Percentiles rank a stretch among this genome's conserved stretches.
phyloP scores from a whole-genome alignment of 2,329 filamentous ascomycete species.

The Xylariaceae sp. region DNA sequence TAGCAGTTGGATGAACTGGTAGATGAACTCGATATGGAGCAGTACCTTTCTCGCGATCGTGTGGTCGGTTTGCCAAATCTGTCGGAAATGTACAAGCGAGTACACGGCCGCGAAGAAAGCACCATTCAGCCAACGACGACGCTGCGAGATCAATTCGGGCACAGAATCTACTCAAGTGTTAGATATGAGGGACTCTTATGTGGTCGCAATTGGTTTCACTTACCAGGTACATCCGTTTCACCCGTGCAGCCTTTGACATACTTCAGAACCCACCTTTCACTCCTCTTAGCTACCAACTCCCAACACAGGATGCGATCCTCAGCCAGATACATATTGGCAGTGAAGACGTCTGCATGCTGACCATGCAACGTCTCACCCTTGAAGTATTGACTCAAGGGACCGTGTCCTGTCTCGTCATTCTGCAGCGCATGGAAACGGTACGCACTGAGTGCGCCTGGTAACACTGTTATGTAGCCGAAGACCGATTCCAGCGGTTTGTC shows the following conservation, averaged over 20 bases:
- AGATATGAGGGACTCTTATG: conserved; percentile 23
- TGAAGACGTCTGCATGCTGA: conserved; percentile 91
- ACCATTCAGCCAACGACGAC: conserved; percentile 94
- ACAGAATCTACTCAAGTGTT: conserved; percentile 65
- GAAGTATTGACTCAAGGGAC: conserved; percentile 95
- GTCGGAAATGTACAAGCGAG: conserved; percentile 89
- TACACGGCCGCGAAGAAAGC: conserved; percentile 99
- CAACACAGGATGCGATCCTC: conserved; percentile 96
- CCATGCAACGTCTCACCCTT: conserved; percentile 89
- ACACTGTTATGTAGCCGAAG: conserved; percentile 94
- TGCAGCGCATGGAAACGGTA: conserved; percentile 93
- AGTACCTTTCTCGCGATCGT: conserved; percentile 83
- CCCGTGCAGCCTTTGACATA: conserved; percentile 96
- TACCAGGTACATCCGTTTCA: conserved; percentile 96
- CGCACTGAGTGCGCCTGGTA: conserved; percentile 97
- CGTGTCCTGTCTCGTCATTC: conserved; percentile 92
- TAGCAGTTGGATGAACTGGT: conserved; percentile 85
- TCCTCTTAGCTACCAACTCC: conserved; percentile 93
- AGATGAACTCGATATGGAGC: conserved; percentile 90
- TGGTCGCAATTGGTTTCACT: conserved; percentile 31
- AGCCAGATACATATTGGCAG: conserved; percentile 98
- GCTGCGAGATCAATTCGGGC: conserved; percentile 95
- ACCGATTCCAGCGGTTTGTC: conserved; percentile 97
- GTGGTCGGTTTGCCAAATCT: conserved; percentile 92
- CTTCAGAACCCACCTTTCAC: conserved; percentile 94